Evolutionary conservation across 2,329 filamentous ascomycete species (phyloP).

Genomic region (Juglanconis oblonga): DNA sequence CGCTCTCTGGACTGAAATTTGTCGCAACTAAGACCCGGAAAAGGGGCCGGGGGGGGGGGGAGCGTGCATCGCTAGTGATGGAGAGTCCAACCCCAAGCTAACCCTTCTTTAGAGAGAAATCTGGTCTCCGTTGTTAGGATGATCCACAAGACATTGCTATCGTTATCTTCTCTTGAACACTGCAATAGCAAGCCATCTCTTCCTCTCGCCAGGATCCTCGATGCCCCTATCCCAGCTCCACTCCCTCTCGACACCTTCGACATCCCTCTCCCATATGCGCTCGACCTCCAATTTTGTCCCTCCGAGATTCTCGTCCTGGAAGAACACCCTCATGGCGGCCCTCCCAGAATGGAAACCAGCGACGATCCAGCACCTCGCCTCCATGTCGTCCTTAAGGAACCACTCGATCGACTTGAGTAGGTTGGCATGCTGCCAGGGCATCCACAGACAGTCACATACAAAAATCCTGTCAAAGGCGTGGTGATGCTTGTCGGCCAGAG

Average conservation of each 20-base stretch:
- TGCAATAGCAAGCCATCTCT: conserved; percentile 68
- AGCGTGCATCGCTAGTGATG: too few relatives aligned
- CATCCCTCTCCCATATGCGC: conserved; percentile 67
- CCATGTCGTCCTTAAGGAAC: conserved; percentile 48
- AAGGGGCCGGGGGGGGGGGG: too few relatives aligned
- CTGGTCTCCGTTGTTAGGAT: too few relatives aligned
- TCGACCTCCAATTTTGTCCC: conserved; percentile 58
- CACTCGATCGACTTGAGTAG: conserved; percentile 59
- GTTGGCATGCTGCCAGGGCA: conserved; percentile 69
- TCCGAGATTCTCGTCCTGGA: conserved; percentile 44
- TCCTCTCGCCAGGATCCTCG: conserved; percentile 61
- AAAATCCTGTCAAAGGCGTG: conserved; percentile 59
- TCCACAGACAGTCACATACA: conserved; percentile 74
- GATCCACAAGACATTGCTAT: not conserved
- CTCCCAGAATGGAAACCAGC: conserved; percentile 72
- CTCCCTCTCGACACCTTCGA: conserved; percentile 57
- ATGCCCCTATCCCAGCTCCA: conserved; percentile 60
- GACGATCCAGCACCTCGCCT: conserved; percentile 60
- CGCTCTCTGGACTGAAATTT: too few relatives aligned
- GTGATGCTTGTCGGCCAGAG: conserved; percentile 21
- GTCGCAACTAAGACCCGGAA: too few relatives aligned
- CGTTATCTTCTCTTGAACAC: conserved; percentile 40
- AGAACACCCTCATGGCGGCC: conserved; percentile 64
- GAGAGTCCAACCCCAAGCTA: too few relatives aligned
- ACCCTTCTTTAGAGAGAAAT: too few relatives aligned